These are phyloP conservation scores for Pythium aphanidermatum DNA, from an alignment of 352 stramenopile genomes.

Conservation along the genomic window DNA sequence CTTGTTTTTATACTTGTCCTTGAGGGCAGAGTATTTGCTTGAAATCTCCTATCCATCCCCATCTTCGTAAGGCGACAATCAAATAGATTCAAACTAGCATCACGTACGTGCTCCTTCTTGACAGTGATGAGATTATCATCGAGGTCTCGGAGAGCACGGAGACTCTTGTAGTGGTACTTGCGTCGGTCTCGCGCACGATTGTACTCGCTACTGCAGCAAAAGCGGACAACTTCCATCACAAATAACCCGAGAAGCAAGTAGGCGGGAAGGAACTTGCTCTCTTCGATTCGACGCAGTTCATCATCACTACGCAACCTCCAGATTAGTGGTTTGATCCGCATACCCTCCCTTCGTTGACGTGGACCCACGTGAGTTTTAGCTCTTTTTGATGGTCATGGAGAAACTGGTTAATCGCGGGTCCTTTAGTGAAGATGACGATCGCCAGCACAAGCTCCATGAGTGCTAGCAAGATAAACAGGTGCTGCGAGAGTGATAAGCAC, in stretches of 20 bases:
- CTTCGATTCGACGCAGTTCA: conserved; percentile 41
- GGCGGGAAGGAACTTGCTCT: conserved; percentile 62
- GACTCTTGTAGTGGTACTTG: conserved; percentile 55
- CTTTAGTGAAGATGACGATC: conserved; percentile 66
- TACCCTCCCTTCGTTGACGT: too few relatives aligned
- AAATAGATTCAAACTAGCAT: background rate
- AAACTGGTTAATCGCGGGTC: conserved; percentile 49
- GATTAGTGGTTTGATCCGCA: too few relatives aligned
- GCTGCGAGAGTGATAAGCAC: conserved; percentile 52
- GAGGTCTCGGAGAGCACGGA: conserved; percentile 51
- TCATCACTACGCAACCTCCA: conserved; percentile 56
- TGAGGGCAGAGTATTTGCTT: conserved; percentile 62
- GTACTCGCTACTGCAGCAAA: conserved; percentile 60
- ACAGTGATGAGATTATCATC: conserved; percentile 64
- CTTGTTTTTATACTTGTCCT: conserved; percentile 75
- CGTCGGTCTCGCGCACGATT: conserved; percentile 34
- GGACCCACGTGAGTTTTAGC: conserved; percentile 46
- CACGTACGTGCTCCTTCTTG: conserved; percentile 59
- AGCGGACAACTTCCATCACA: conserved; percentile 58
- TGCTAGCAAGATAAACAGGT: conserved; percentile 53
- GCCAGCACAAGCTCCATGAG: conserved; percentile 52
- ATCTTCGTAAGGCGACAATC: too few relatives aligned
- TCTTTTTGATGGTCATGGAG: conserved; percentile 56
- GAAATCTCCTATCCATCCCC: conserved; percentile 72
- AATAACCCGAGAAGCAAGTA: conserved; percentile 61